Evolutionary conservation across 2,329 filamentous ascomycete species (phyloP), one percentile per base, ranked within the genome.

Genomic region (Colletotrichum echinochloae): DNA sequence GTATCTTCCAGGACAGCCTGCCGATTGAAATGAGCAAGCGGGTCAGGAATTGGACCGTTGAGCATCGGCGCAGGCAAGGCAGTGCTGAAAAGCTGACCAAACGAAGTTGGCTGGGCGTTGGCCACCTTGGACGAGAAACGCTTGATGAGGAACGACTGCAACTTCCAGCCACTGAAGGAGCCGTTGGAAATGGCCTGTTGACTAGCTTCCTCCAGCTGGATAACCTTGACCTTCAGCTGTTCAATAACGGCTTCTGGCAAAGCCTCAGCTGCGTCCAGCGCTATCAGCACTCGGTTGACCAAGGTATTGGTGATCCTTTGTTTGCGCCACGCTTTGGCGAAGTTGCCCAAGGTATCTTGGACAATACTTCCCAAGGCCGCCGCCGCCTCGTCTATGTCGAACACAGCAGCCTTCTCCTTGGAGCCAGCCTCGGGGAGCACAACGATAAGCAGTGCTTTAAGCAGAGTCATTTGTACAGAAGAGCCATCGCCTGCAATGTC

Each of bases 151-250:
- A 87, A 84, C 3, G 78, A 81, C 64, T 83, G 80, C 35, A 86
- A 73, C 72, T 82, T 82, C 85, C 86, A 87, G 7, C 83, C 84
- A 37, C 78, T 76, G 18, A 83, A 39, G 35, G 82, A 78, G 1
- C 81, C 82, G 5, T 75, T 70, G 7, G 75, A 55, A 75, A 84
- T 80, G 1, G 78, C 77, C 28, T 78, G 66, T 37, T 74, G 74
- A 59, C 79, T 81, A 56, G 77, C 73, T 66, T 79, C 79, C 60
- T 82, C 81, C 7, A 84, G 75, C 59, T 79, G 74, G 3, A 79
- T 77, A 20, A 79, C 68, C 65, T 80, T 80, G 46, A 78, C 55
- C 44, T 75, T 74, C 5, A 78, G 74, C 60, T 79, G 78, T 65
- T 79, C 78, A 11, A 76, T 60, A 7, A 81, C 74, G 39, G 74